Conservation (phyloP, 202 grass and related monocot genomes). For the Thinopyrum obtusiflorum region DNA sequence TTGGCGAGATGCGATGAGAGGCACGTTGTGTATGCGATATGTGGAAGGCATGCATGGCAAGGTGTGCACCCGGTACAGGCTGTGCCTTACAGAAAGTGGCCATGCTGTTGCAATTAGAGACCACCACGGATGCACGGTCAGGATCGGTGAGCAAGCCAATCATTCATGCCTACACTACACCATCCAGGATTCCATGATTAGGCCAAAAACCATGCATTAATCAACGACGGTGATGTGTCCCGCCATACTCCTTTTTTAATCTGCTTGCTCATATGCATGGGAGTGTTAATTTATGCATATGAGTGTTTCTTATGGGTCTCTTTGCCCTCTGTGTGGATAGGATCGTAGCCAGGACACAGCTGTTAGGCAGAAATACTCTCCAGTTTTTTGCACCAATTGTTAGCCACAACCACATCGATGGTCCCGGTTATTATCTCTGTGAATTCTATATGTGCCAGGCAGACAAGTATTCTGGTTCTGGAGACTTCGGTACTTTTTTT, state of each 20-base stretch:
- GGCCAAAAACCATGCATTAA: neutral
- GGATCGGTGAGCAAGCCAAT: slow-evolving; percentile 20
- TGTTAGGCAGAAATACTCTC: slow-evolving; percentile 22
- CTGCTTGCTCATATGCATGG: neutral
- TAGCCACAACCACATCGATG: neutral
- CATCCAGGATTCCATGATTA: slow-evolving; percentile 12
- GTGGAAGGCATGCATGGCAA: slow-evolving; percentile 42
- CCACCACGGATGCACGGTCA: slow-evolving; percentile 30
- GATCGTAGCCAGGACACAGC: slow-evolving; percentile 13
- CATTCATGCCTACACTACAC: neutral
- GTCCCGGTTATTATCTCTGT: neutral
- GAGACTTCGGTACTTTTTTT: neutral
- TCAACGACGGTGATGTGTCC: slow-evolving; percentile 10
- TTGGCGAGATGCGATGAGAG: neutral
- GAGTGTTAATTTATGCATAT: neutral
- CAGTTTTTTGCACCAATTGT: neutral
- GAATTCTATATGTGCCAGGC: neutral
- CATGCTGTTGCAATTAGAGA: slow-evolving; percentile 28
- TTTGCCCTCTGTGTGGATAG: neutral
- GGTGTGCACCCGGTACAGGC: slow-evolving; percentile 4
- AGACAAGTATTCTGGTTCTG: neutral
- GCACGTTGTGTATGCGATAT: neutral
- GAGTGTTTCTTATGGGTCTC: neutral
- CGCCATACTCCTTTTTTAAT: neutral
- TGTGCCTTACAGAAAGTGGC: neutral